Evolutionary conservation across 2,329 filamentous ascomycete genomes (phyloP), one percentile per base, ranked within the genome.

Genomic region (Paecilomyces sp.): DNA sequence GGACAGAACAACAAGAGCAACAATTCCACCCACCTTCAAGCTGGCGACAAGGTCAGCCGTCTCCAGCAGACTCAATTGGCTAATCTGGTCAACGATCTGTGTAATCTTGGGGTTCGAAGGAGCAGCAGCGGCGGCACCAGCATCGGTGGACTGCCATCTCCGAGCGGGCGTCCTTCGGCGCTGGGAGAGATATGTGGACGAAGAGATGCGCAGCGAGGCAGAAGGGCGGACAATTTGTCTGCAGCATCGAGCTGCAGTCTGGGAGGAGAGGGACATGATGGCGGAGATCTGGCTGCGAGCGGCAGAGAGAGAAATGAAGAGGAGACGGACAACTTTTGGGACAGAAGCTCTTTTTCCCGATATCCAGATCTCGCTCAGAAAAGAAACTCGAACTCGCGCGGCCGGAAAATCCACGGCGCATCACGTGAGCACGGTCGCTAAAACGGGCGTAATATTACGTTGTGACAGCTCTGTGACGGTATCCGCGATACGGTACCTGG

Each of bases 21-120:
- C 54, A 47, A 18, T 47, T 47, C 34, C 22, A 61, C 72, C 58
- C 79, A 97, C 94, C 90, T 99, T 99, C 74, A 99, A 82, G 78
- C 87, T 91, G 58, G 92, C 87, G 58, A 99, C 94, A 62, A 99
- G 83, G 75, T 97, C 94, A 60, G 95, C 93, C 47, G 94, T 99
- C 85, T 99, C 95, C 70, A 99, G 81, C 61, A 99, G 84, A 53
- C 92, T 99, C 85, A 99, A 88, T 85, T 94, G 88, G 80, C 93
- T 96, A 78, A 99, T 99, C 80, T 99, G 92, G 76, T 99, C 92
- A 72, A 99, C 94, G 72, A 99, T 99, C 61, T 85, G 86, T 68
- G 88, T 79, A 71, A 99, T 96, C 85, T 99, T 99, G 64, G 94
- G 92, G 79, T 90, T 96, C 63, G 81, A 77, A 69, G 84, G 75